Base-by-base conservation (phyloP, 495 filamentous ascomycete genomes). In the Penicillium pancosmium region DNA sequence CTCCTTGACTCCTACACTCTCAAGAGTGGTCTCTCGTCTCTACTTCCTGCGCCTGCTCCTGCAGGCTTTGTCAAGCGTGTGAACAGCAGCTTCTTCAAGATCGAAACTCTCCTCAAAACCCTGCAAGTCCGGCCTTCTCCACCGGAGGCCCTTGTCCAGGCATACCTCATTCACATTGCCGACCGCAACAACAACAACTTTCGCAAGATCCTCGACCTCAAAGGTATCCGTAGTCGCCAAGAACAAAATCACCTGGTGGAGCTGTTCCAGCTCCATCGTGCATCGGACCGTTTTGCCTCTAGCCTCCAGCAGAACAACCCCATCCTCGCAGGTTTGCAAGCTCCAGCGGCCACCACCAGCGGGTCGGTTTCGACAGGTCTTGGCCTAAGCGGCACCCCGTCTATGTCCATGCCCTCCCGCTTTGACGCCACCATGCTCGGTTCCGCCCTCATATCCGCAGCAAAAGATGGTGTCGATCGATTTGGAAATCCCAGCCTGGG, bases 51-150 rank as follows among this genome's bases (percentile, higher is more conserved):
- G 61, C 73, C 78, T 3, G 75, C 87, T 0, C 83, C 85, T 5
- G 71, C 83, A 18, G 80, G 81, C 63, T 97, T 93, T 76, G 78
- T 90, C 63, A 98, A 97, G 75, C 91, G 93, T 50, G 92, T 97
- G 59, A 90, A 89, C 72, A 82, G 82, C 55, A 88, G 83, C 74
- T 93, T 94, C 81, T 84, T 86, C 34, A 92, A 92, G 63, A 86
- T 98, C 59, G 93, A 97, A 73, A 87, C 90, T 0, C 84, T 98
- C 41, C 89, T 98, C 64, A 98, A 98, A 71, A 98, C 94, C 1
- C 85, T 98, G 8, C 94, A 98, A 76, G 95, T 98, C 19, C 91
- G 91, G 15, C 87, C 92, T 21, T 89, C 86, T 11, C 95, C 94
- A 1, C 86, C 92, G 2, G 94, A 98, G 77, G 94, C 91, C 5